These are phyloP conservation scores for Bryopsis sp. DNA, from an alignment of 139 green algal genomes.

Conservation along the genomic window DNA sequence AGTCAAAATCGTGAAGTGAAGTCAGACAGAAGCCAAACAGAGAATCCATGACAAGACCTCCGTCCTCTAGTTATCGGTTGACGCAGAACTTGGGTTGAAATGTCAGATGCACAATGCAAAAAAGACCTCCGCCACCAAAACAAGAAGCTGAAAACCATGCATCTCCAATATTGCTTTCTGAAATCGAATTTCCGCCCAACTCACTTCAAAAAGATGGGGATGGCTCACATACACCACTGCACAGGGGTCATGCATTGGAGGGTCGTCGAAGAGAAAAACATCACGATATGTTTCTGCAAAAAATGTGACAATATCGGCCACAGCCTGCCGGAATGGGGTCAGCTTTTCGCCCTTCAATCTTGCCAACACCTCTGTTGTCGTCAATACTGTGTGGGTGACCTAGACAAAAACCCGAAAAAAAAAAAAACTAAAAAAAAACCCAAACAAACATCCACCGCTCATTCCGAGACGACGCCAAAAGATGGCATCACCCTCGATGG, in stretches of 20 bases:
- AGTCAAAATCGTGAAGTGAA: too few relatives aligned
- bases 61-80: background rate
- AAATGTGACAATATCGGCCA: conserved; percentile 63
- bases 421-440: background rate
- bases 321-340: conserved; percentile 36
- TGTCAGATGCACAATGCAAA: background rate
- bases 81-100: background rate
- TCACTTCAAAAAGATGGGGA: conserved; percentile 68
- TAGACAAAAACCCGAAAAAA: conserved; percentile 18
- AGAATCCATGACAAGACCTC: background rate
- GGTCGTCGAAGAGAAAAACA: conserved; percentile 74
- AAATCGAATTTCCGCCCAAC: background rate
- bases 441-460: background rate
- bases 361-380: conserved; percentile 53
- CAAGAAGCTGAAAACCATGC: background rate
- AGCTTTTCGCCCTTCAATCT: conserved; percentile 27
- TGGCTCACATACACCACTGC: conserved; percentile 74
- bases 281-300: conserved; percentile 62
- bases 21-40: too few relatives aligned
- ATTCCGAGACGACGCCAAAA: too few relatives aligned
- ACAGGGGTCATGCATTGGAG: conserved; percentile 88
- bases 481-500: background rate
- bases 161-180: background rate
- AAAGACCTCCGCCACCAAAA: background rate
- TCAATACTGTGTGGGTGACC: conserved; percentile 86